Percentiles rank a stretch among this genome's conserved stretches.
These are phyloP conservation scores for Aspergillus pseudoviridinutans DNA, from an alignment of 2,329 filamentous ascomycete genomes.

Conservation along the genomic window DNA sequence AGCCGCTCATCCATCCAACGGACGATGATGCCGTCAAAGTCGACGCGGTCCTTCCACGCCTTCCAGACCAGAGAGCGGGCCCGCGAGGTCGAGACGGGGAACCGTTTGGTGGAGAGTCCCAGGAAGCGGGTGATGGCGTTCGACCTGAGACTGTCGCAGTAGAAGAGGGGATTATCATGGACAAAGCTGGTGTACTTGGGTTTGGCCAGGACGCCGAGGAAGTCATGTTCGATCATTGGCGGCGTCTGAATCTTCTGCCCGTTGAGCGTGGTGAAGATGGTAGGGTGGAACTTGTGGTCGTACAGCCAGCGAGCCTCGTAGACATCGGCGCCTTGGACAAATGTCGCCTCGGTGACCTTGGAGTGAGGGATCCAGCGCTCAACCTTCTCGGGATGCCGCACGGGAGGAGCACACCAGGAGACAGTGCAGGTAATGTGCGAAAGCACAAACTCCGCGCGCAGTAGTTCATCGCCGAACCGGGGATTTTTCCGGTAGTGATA, in stretches of 20 bases:
- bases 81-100: constrained; percentile 45
- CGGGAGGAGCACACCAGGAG: constrained; percentile 52
- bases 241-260: constrained; percentile 50
- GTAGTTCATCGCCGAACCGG: constrained; percentile 52
- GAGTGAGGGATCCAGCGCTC: constrained; percentile 55
- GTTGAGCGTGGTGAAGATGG: constrained; percentile 48
- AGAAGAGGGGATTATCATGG: constrained; percentile 51
- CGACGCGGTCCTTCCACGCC: constrained; percentile 45
- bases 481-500: constrained; percentile 54
- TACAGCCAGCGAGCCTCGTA: constrained; percentile 50
- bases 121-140: constrained; percentile 31
- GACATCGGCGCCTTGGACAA: constrained; percentile 50
- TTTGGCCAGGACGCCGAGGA: constrained; percentile 42
- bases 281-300: constrained; percentile 48
- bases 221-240: constrained; percentile 51
- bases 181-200: constrained; percentile 42
- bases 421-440: constrained; percentile 53
- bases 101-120: constrained; percentile 32
- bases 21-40: constrained; percentile 47
- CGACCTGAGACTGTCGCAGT: constrained; percentile 39
- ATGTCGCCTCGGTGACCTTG: constrained; percentile 52
- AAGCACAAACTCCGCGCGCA: constrained; percentile 53
- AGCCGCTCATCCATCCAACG: constrained; percentile 51
- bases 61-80: constrained; percentile 51
- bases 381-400: constrained; percentile 48